Percentiles rank a stretch among this genome's conserved stretches.
These are phyloP conservation scores for Yarrowia sp. DNA, from an alignment of 805 yeast genomes.

Conservation along the genomic window DNA sequence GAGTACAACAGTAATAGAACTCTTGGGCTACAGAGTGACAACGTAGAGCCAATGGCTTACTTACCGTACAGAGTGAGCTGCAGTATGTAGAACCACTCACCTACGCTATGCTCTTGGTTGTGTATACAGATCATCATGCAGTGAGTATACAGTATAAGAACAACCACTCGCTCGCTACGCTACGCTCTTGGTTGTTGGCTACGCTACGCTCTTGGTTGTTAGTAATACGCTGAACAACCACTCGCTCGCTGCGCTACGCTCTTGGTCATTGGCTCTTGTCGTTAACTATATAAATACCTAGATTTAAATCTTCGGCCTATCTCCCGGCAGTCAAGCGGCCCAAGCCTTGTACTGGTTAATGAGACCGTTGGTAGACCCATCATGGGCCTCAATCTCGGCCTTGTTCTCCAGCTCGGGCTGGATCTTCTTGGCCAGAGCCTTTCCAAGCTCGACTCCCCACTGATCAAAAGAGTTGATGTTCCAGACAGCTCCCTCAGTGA, in stretches of 20 bases:
- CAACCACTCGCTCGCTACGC: no score
- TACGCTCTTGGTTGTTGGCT: no score
- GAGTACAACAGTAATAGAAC: no score
- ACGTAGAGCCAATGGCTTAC: no score
- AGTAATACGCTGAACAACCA: no score
- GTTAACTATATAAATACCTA: neutral
- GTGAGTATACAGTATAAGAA: no score
- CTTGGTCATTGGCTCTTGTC: neutral
- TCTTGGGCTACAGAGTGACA: no score
- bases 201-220: no score
- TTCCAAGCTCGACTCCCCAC: constrained; percentile 99
- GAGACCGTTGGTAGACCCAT: constrained; percentile 85
- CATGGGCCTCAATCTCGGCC: constrained; percentile 64
- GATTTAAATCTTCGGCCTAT: constrained; percentile 3
- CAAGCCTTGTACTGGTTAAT: constrained; percentile 94
- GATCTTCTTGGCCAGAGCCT: constrained; percentile 93
- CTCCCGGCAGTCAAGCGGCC: constrained; percentile 39
- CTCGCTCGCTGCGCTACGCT: neutral
- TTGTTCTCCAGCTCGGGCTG: constrained; percentile 78
- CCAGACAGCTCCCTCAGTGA: constrained; percentile 99
- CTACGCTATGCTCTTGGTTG: no score
- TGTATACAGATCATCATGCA: no score
- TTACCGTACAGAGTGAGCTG: no score
- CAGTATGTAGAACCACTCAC: no score
- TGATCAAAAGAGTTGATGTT: constrained; percentile 99